A percentile compares a stretch with the other conserved stretches of the same genome.
These are phyloP conservation scores for Phalaenopsis equestris DNA, from an alignment of 106 monocot species.

Conservation along the genomic window DNA sequence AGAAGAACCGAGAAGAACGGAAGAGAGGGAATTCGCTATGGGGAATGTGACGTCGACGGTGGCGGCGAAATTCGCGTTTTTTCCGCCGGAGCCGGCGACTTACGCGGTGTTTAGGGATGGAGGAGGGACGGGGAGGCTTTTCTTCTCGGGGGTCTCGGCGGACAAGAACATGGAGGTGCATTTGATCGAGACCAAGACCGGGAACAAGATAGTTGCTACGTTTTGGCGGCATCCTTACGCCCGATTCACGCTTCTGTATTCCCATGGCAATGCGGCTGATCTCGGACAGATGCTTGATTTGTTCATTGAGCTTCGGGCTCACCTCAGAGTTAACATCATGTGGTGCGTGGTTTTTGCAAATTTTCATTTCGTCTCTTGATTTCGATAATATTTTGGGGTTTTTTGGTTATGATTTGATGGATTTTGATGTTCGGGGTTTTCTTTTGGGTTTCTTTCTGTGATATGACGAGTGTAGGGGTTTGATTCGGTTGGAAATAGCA, in stretches of 20 bases:
- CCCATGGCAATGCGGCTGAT: slow-evolving; percentile 98
- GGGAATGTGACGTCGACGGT: slow-evolving; percentile 21
- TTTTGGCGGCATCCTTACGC: slow-evolving; percentile 80
- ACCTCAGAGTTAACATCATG: slow-evolving; percentile 95
- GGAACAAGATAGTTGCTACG: slow-evolving; percentile 68
- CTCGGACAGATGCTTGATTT: slow-evolving; percentile 94
- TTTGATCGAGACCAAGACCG: slow-evolving; percentile 48
- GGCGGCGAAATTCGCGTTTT: slow-evolving; percentile 93
- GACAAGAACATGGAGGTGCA: slow-evolving; percentile 62
- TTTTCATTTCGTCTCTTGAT: background rate
- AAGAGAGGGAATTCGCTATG: background rate
- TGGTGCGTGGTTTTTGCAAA: slow-evolving; percentile 28
- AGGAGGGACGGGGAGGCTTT: slow-evolving; percentile 34
- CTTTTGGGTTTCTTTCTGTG: background rate
- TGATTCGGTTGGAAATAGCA: background rate
- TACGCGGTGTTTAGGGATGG: slow-evolving; percentile 69
- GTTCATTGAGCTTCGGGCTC: slow-evolving; percentile 75
- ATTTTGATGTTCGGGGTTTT: background rate
- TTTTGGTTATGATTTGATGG: background rate
- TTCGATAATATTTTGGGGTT: background rate
- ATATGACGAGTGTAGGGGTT: background rate
- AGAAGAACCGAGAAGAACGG: background rate
- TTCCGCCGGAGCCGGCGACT: slow-evolving; percentile 90
- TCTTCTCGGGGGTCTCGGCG: slow-evolving; percentile 36
- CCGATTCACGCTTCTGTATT: slow-evolving; percentile 73